Evolutionary conservation across 768 basidiomycete genomes (phyloP).

Genomic region (Guyanaporus albipodus): DNA sequence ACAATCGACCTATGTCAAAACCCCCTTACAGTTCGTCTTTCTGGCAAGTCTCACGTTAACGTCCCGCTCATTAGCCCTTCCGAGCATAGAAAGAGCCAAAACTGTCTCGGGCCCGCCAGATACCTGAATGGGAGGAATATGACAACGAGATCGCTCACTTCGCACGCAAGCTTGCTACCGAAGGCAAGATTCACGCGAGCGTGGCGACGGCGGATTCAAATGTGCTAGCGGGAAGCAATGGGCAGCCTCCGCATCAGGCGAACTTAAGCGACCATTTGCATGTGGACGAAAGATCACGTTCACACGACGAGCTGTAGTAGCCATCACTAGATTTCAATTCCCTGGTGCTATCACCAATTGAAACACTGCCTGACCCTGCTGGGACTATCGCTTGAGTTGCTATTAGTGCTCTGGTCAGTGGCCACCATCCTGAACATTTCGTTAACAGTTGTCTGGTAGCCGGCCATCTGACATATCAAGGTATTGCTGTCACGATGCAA

Average conservation of each 20-base stretch:
- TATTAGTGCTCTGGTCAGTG: too few relatives aligned
- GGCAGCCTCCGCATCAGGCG: slow-evolving; percentile 10
- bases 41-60: not conserved
- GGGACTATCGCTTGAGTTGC: too few relatives aligned
- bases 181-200: slow-evolving; percentile 65
- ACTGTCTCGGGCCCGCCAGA: slow-evolving; percentile 84
- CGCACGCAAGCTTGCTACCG: slow-evolving; percentile 63
- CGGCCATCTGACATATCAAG: too few relatives aligned
- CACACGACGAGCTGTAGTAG: slow-evolving; percentile 22
- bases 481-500: too few relatives aligned
- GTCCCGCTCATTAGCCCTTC: slow-evolving; percentile 1
- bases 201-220: slow-evolving; percentile 67
- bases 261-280: not conserved
- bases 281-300: not conserved
- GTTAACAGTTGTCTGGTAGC: too few relatives aligned
- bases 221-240: slow-evolving; percentile 54
- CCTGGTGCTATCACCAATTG: too few relatives aligned
- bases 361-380: too few relatives aligned
- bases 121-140: slow-evolving; percentile 97
- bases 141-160: slow-evolving; percentile 88
- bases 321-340: not conserved
- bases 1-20: slow-evolving; percentile 97
- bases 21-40: slow-evolving; percentile 72
- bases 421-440: too few relatives aligned
- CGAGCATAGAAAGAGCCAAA: slow-evolving; percentile 89